Base-by-base conservation (phyloP, 2,329 filamentous ascomycete genomes). In the Alternaria brassicae region DNA sequence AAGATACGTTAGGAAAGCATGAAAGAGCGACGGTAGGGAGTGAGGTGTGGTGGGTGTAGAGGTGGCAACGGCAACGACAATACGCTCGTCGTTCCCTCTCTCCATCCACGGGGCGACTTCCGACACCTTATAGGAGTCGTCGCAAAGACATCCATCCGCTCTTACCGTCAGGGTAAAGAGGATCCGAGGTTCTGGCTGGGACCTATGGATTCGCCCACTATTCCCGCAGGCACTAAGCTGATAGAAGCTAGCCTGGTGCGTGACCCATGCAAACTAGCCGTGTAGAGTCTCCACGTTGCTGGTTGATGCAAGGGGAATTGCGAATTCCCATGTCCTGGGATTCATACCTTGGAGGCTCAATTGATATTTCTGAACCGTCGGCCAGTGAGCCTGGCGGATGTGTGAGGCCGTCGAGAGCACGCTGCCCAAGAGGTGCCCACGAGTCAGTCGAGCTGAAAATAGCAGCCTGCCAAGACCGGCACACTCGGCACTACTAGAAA, bases 101-200 rank as follows among this genome's bases (percentile, higher is more conserved):
- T 17, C 30, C 19, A 17, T 48, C 44, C 34, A n/a, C 17, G 44
- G 44, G 44, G 44, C 44, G 44, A 48, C 44, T 34, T 30, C 28
- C 27, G 44, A 36, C 44, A 21, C 44, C 44, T 48, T 48, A 48
- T 48, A 48, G 44, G 44, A 48, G 44, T 36, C 44, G 44, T 48
- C 44, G 37, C 44, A 48, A 25, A 36, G 44, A 44, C n/a, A n/a
- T n/a, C n/a, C 44, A 48, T 25, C 44, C 44, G 28, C 23, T 48
- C 28, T 28, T 34, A 48, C 44, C 44, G 44, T 48, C 44, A 48
- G 32, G 28, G 44, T 30, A 23, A n/a, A 21, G 30, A 48, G 30
- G 44, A 36, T 48, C 44, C 44, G 44, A 48, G 44, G 28, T 48
- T 36, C 44, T 48, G 44, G 44, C 32, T 15, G 44, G 30, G 44